Evolutionary conservation across 352 stramenopile genomes (phyloP), one percentile per base, ranked within the genome.

Genomic region (Globisporangium sylvaticum): DNA sequence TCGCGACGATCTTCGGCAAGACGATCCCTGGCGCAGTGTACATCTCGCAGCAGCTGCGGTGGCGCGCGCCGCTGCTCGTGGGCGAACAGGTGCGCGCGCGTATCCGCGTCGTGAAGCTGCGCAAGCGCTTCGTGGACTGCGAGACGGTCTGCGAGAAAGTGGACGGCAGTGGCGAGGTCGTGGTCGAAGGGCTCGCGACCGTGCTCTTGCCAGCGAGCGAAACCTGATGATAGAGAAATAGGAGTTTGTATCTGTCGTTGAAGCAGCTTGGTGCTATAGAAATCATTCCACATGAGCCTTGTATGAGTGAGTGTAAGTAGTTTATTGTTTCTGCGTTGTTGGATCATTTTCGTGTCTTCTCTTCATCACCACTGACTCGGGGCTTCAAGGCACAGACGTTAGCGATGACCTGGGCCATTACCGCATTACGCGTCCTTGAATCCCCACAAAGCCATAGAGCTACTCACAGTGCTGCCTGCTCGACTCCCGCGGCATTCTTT

Each of bases 1-100:
- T 95, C 62, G 85, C 87, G 31, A 91, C 87, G 27, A 91, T 95
- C 68, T 94, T 95, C 58, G 87, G 85, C 27, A 73, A 74, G 25
- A 80, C 78, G 29, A 79, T 94, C 62, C 87, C 87, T 0, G 87
- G 87, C 24, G 78, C 83, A 15, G 73, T 95, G 34, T 95, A 95
- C 73, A 72, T 92, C 24, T 81, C 80, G 50, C 87, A 95, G 72
- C 68, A 80, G 62, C 70, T 95, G 44, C 80, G 82, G 55, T 95
- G 85, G 77, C 78, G 79, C 32, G 54, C 73, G 18, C 81, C 84
- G 58, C 73, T 95, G 68, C 74, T 88, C 5, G 81, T 93, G 15
- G 74, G 83, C 60, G 85, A 94, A 58, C 53, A 69, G 1, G 74
- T 95, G 25, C 72, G 61, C 14, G 85, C 83, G n/a, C 68, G 65